Evolutionary conservation across 2,329 filamentous ascomycete species (phyloP).

Genomic region (Sporothrix inflata): DNA sequence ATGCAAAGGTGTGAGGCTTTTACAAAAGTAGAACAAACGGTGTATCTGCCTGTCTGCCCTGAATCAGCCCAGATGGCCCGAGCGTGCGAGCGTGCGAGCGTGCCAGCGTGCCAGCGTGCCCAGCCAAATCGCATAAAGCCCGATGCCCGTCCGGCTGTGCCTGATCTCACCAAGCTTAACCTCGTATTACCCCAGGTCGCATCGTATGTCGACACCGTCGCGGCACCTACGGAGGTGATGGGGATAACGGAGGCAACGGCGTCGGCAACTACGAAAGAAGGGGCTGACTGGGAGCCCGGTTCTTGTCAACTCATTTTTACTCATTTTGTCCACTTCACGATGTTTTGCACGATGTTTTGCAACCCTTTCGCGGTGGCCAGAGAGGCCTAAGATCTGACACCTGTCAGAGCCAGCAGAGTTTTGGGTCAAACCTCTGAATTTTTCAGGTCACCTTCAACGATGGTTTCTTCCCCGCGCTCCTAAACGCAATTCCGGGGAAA

Average conservation of each 20-base stretch:
- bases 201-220: not conserved
- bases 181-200: not conserved
- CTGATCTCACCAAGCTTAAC: not conserved
- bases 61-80: not conserved
- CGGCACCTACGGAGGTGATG: not conserved
- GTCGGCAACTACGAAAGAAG: not conserved
- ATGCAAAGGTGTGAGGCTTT: not conserved
- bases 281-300: not conserved
- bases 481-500: not conserved
- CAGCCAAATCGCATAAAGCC: not conserved
- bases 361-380: not conserved
- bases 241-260: not conserved
- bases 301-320: not conserved
- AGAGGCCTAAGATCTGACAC: not conserved
- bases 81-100: too few relatives aligned
- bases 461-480: not conserved
- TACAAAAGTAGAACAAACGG: too few relatives aligned
- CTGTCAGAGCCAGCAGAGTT: not conserved
- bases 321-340: not conserved
- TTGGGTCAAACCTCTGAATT: too few relatives aligned
- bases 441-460: not conserved
- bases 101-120: not conserved
- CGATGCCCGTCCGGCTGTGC: not conserved
- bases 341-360: not conserved
- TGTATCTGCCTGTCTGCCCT: too few relatives aligned